Base-by-base conservation (phyloP, 176 grass and related monocot species). In the Cenchrus americanus region DNA sequence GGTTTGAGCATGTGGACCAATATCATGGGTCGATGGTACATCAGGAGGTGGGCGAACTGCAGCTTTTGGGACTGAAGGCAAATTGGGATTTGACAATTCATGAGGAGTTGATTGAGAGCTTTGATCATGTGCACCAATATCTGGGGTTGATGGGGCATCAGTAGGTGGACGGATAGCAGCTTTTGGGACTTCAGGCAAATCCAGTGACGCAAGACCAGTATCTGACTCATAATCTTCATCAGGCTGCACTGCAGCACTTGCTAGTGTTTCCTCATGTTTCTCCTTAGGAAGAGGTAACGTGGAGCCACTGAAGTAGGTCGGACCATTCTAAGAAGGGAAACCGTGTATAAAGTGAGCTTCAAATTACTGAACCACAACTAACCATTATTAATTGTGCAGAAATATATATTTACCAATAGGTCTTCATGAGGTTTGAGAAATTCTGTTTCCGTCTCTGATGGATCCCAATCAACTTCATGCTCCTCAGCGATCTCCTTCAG, bases 401-500 rank as follows among this genome's bases (percentile, higher is more conserved):
- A 46, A 75, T 78, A 86, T 82, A 57, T 21, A 73, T 83, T 81
- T 92, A 99, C 96, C 87, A 99, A 80, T 70, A 99, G 89, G 89
- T 99, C 96, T 72, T 96, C 96, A 84, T 99, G 93, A 43, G 89
- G 87, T 81, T 94, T 99, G 30, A 93, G 80, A 84, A 83, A 96
- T 72, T 99, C 96, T 1, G 86, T 87, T 57, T 99, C 93, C 55
- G 96, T 90, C 70, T 76, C 87, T 71, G 87, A 90, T 83, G 96
- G 93, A 86, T 99, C 91, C 96, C 96, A 99, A 89, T 99, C 93
- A 80, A 99, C 69, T 59, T 91, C 93, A 81, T 99, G 93, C 79
- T 99, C 93, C 85, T 99, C 93, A 47, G 96, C 96, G 10, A 99
- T 96, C 84, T 99, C 96, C 78, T 99, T 99, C 53, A 99, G 82